Conservation (phyloP, 148 eudicot genomes). For the Rhododendron mucronatum region DNA sequence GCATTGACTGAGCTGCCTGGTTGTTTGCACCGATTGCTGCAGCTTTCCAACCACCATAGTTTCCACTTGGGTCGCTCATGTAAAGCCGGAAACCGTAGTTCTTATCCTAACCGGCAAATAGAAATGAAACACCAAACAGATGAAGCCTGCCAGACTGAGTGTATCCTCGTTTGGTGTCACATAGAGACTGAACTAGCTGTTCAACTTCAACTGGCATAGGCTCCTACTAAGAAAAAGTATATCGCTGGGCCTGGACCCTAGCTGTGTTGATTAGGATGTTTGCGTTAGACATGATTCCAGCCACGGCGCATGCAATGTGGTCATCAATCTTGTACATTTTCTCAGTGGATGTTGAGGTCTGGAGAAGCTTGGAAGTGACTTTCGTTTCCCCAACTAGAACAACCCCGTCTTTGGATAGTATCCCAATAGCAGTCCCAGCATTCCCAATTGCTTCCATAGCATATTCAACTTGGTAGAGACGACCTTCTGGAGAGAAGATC, state of each 20-base stretch:
- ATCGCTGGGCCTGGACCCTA: constrained; percentile 81
- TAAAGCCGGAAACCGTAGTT: constrained; percentile 84
- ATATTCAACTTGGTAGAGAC: constrained; percentile 92
- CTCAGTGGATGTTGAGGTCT: constrained; percentile 72
- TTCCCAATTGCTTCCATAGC: constrained; percentile 99
- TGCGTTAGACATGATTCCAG: constrained; percentile 93
- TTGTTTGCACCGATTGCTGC: constrained; percentile 84
- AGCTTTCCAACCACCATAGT: constrained; percentile 92
- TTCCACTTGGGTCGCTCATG: constrained; percentile 95
- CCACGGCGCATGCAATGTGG: constrained; percentile 92
- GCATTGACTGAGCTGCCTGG: constrained; percentile 97
- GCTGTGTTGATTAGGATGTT: constrained; percentile 93
- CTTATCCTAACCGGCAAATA: constrained; percentile 89
- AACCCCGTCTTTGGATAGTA: constrained; percentile 74
- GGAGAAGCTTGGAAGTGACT: constrained; percentile 88
- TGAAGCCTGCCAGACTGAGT: constrained; percentile 96
- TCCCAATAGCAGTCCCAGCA: constrained; percentile 86
- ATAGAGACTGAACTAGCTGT: constrained; percentile 82
- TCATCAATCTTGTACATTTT: constrained; percentile 96
- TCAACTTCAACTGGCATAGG: constrained; percentile 94
- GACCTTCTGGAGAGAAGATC: constrained; percentile 95
- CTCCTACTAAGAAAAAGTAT: constrained; percentile 68
- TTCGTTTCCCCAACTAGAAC: constrained; percentile 96
- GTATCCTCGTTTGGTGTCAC: constrained; percentile 90
- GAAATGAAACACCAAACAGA: constrained; percentile 85